Evolutionary conservation across 129 eudicot species (phyloP).

Genomic region (Solidago caesia): DNA sequence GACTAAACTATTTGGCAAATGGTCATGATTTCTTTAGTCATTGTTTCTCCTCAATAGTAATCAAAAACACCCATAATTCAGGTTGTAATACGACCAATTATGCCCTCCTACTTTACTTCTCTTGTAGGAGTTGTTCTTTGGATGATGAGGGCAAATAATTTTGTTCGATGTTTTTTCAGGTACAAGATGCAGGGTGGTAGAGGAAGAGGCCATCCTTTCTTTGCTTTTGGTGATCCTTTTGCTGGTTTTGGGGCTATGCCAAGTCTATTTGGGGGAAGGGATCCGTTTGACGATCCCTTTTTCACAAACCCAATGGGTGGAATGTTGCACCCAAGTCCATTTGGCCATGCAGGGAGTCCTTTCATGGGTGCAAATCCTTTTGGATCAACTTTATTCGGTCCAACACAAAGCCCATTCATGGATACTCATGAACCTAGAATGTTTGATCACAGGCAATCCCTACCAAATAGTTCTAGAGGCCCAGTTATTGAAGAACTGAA

Average conservation of each 20-base stretch:
- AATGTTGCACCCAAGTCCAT: constrained; percentile 27
- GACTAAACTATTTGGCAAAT: no score
- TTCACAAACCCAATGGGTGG: constrained; percentile 77
- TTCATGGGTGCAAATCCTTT: constrained; percentile 40
- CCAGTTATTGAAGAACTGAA: constrained; percentile 78
- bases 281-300: constrained; percentile 91
- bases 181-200: constrained; percentile 63
- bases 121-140: no score
- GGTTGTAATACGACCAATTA: no score
- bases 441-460: constrained; percentile 44
- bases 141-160: no score
- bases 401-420: constrained; percentile 31
- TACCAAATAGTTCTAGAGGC: constrained; percentile 53
- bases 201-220: constrained; percentile 56
- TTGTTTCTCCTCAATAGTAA: no score
- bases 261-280: constrained; percentile 63
- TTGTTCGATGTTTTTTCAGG: no score
- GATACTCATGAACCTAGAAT: constrained; percentile 35
- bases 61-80: no score
- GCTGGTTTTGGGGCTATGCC: constrained; percentile 57
- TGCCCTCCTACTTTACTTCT: no score
- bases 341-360: constrained; percentile 55
- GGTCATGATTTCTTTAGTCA: no score
- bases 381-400: constrained; percentile 37
- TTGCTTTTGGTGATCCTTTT: constrained; percentile 62